Evolutionary conservation across 768 basidiomycete genomes (phyloP), one percentile per base, ranked within the genome.

Genomic region (Boletus reticulatus): DNA sequence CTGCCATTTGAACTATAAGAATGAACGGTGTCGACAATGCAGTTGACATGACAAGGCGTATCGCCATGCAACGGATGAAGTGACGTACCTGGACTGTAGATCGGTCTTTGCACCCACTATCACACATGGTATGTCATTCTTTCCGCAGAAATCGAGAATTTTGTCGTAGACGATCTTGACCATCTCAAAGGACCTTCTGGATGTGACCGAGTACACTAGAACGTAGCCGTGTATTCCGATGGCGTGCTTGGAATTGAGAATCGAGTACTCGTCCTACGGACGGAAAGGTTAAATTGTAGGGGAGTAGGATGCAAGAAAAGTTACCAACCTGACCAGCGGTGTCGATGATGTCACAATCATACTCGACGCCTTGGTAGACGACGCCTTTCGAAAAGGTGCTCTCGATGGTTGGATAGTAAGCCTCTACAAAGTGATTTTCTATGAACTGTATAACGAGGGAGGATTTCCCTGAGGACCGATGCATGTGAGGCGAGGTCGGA

Each of bases 161-260:
- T 95, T 96, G 80, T 97, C 89, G 67, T 96, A 89, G 48, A 97
- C 83, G 67, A 92, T 87, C 69, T 88, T 84, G 62, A 98, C 82
- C 92, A 98, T 97, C 64, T 98, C 88, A 78, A 97, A 98, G 10
- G 92, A 94, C 65, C 86, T 85, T 55, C 87, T 79, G 19, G 89
- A 92, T 5, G 92, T 82, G 72, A 98, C 93, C 4, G 92, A 92
- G 77, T 98, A 99, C 43, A 98, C 95, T 64, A 99, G 85, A 66
- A 99, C 84, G 72, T 91, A 99, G 67, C 96, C 96, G 67, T 99
- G 95, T 65, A 96, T 93, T 50, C 96, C 96, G 64, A 98, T 92
- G 39, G 94, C 94, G 67, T 98, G 92, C 70, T 94, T 92, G 27
- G 90, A 82, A 62, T 92, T 93, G 60, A 99, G 84, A 54, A 95